A percentile compares a stretch with the other conserved stretches of the same genome.
Conservation (phyloP, 805 yeast species). For the Metschnikowia santaceciliae region DNA sequence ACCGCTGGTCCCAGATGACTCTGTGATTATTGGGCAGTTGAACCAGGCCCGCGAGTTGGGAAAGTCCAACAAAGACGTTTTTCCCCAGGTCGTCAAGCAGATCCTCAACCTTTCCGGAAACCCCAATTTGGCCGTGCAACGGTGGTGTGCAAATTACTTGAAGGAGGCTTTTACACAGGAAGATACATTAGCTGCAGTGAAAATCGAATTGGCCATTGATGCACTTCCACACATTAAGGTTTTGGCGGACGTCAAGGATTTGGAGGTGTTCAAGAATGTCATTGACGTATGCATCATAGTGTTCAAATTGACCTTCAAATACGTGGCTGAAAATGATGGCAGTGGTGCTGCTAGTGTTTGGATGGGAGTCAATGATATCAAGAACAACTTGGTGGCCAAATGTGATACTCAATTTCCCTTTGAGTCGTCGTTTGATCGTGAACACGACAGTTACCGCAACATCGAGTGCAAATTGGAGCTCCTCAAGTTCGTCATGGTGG, state of each 20-base stretch:
- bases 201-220: constrained; percentile 40
- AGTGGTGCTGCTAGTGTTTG: constrained; percentile 40
- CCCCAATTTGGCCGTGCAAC: constrained; percentile 31
- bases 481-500: constrained; percentile 59
- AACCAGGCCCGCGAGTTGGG: constrained; percentile 38
- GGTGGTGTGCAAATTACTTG: constrained; percentile 41
- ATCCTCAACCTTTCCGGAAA: constrained; percentile 35
- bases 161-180: constrained; percentile 33
- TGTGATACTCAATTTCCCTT: constrained; percentile 60
- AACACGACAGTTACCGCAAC: constrained; percentile 47
- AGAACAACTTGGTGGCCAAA: constrained; percentile 52
- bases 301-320: constrained; percentile 43
- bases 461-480: constrained; percentile 62
- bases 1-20: constrained; percentile 8
- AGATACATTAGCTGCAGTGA: constrained; percentile 26
- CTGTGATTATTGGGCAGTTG: constrained; percentile 26
- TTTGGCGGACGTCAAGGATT: constrained; percentile 27
- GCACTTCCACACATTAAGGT: constrained; percentile 30
- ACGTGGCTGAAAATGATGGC: constrained; percentile 46
- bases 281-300: constrained; percentile 38
- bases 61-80: constrained; percentile 25
- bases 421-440: constrained; percentile 43
- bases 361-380: constrained; percentile 53
- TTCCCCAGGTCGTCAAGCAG: constrained; percentile 42
- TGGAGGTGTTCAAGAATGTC: constrained; percentile 27